Evolutionary conservation across 495 filamentous ascomycete genomes (phyloP).

Genomic region (Chaetomidium leptoderma): DNA sequence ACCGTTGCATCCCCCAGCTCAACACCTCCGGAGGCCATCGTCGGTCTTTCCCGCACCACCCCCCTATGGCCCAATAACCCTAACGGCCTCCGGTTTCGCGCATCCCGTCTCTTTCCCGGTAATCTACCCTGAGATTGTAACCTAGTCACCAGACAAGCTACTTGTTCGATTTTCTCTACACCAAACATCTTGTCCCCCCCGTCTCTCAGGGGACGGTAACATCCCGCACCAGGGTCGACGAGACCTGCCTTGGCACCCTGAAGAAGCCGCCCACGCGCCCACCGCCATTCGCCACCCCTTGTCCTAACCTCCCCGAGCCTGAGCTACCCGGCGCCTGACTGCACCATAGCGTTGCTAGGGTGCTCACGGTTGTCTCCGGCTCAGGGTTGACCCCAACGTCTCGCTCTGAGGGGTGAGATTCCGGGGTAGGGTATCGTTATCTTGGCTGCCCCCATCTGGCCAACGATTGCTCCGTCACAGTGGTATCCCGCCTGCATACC

Average conservation of each 20-base stretch:
- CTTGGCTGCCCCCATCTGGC: constrained; percentile 21
- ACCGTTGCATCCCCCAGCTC: constrained; percentile 20
- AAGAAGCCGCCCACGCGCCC: constrained; percentile 8
- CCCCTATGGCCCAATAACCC: constrained; percentile 13
- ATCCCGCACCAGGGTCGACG: constrained; percentile 13
- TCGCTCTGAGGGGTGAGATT: constrained; percentile 13
- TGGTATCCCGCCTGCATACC: constrained; percentile 30
- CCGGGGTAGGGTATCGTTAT: constrained; percentile 20
- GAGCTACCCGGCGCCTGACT: constrained; percentile 6
- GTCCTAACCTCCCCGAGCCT: not conserved
- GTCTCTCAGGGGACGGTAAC: not conserved
- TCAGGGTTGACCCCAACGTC: constrained; percentile 16
- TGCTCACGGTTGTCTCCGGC: constrained; percentile 14
- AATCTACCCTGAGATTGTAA: not conserved
- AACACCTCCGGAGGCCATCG: constrained; percentile 10
- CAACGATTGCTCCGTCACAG: constrained; percentile 23
- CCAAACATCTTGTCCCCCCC: constrained; percentile 5
- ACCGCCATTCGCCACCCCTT: constrained; percentile 24
- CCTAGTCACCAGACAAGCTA: constrained; percentile 9
- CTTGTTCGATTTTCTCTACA: constrained; percentile 16
- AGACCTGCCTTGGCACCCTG: constrained; percentile 18
- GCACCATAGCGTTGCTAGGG: constrained; percentile 2
- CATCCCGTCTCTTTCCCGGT: constrained; percentile 10
- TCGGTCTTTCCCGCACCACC: constrained; percentile 19
- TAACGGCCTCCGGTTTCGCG: constrained; percentile 14